Evolutionary conservation across 2,329 filamentous ascomycete species (phyloP), one percentile per base, ranked within the genome.

Genomic region (Arthrocladium fulminans): DNA sequence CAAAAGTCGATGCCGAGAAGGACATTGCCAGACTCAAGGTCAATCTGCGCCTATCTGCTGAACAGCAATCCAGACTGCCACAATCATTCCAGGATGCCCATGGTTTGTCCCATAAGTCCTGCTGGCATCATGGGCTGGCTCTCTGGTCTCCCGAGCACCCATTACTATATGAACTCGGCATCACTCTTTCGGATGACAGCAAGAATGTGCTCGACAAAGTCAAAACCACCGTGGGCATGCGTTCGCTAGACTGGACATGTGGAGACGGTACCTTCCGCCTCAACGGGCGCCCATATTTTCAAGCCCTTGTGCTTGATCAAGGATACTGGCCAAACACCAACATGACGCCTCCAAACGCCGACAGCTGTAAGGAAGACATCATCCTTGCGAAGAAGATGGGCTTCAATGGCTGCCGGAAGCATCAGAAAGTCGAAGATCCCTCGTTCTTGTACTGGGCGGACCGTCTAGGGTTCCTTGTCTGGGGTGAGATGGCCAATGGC

Each of bases 281-380:
- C 32, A 87, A 86, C 52, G 81, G 79, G n/a, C 70, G 84, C 47
- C 83, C 83, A 32, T 67, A 79, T 10, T 86, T 86, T 61, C 70
- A 76, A 35, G 82, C 85, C 45, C 81, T 81, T 2, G 82, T 81
- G 0, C 69, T 86, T 0, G 83, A 86, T 49, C 83, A 86, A 56
- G 83, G 83, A 0, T 84, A 72, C 61, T 86, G 81, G 82, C 82
- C 81, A 0, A 82, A 86, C 57, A 83, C 83, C 0, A 66, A 86
- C 2, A 76, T 86, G 59, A 74, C 74, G 0, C 74, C 83, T 0
- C 83, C 83, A 0, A 84, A 72, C 7, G 67, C 71, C 2, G 80
- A 86, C 53, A 83, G 82, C 0, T 82, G 86, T 79, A 67, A 77
- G 0, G 84, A 73, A 47, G 83, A 86, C 56, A 59, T 87, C 10